These are phyloP conservation scores for Clavispora asparagi DNA, from an alignment of 805 yeast species.

Conservation along the genomic window DNA sequence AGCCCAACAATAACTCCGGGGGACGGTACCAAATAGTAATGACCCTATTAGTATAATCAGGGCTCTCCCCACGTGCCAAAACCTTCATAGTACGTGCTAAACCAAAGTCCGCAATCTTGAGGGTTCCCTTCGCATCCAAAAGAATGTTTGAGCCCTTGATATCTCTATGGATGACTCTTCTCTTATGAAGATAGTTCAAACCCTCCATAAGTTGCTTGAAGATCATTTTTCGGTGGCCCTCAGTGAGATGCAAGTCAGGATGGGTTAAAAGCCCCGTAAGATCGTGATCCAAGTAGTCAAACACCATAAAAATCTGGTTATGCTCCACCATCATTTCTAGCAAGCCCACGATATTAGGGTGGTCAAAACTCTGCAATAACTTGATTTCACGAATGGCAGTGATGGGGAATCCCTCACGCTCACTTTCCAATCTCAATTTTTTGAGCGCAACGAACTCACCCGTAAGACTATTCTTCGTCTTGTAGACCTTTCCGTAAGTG, in stretches of 20 bases:
- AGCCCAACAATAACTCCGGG: conserved; percentile 86
- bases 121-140: conserved; percentile 53
- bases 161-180: conserved; percentile 71
- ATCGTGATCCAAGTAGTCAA: conserved; percentile 92
- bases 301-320: conserved; percentile 76
- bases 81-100: conserved; percentile 72
- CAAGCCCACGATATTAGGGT: conserved; percentile 75
- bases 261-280: conserved; percentile 82
- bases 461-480: conserved; percentile 70
- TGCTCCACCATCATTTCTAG: conserved; percentile 85
- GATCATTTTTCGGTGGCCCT: conserved; percentile 61
- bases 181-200: conserved; percentile 61
- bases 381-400: conserved; percentile 92
- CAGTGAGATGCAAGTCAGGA: conserved; percentile 56
- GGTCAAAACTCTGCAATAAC: conserved; percentile 75
- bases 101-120: conserved; percentile 80
- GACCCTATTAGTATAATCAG: conserved; percentile 90
- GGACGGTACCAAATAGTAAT: conserved; percentile 98
- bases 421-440: conserved; percentile 75
- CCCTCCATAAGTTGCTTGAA: conserved; percentile 66
- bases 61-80: conserved; percentile 44
- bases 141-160: conserved; percentile 78
- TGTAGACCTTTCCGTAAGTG: conserved; percentile 93
- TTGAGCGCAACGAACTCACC: conserved; percentile 80
- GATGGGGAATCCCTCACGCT: conserved; percentile 92